Evolutionary conservation across 2,329 filamentous ascomycete genomes (phyloP), one percentile per base, ranked within the genome.

Genomic region (Phaeosphaeriaceae sp.): DNA sequence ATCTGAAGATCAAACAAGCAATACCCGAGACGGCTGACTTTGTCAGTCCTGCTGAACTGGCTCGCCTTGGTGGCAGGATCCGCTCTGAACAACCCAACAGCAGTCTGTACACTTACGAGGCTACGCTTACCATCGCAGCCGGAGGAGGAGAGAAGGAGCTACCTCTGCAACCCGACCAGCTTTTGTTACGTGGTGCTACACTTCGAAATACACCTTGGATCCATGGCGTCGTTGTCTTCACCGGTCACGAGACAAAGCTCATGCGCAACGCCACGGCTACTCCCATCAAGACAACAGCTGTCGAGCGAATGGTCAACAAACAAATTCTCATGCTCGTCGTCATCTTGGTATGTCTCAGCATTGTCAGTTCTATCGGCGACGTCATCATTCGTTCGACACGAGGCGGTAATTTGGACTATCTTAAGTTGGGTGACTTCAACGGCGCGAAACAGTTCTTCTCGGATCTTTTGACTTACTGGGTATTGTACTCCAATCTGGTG

Each of bases 241-340:
- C 93, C 2, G 95, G 95, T 52, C 95, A 99, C 79, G 95, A 99
- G 81, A 98, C 95, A 7, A 99, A 99, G 80, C 86, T 99, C 63
- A 98, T 99, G 95, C 90, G 95, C 68, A 99, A 99, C 76, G 96
- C 95, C 19, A 99, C 94, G 2, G 94, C 94, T 4, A 91, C 95
- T 1, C 96, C 95, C 6, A 99, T 99, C 81, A 99, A 99, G 83
- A 91, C 94, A 56, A 99, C 95, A 35, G 94, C 94, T 68, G 94
- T 99, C 7, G 95, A 99, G 80, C 88, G 90, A 63, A 91, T 96
- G 83, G 91, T 99, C 67, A 99, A 99, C 78, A 87, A 89, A 70
- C 91, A 98, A 62, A 97, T 99, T 72, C 83, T 99, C 65, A 90
- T 97, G 81, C 86, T 99, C 42, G 90, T 97, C 50, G 88, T 84